Conservation (phyloP, 805 yeast genomes). For the Ogataea pilisensis region DNA sequence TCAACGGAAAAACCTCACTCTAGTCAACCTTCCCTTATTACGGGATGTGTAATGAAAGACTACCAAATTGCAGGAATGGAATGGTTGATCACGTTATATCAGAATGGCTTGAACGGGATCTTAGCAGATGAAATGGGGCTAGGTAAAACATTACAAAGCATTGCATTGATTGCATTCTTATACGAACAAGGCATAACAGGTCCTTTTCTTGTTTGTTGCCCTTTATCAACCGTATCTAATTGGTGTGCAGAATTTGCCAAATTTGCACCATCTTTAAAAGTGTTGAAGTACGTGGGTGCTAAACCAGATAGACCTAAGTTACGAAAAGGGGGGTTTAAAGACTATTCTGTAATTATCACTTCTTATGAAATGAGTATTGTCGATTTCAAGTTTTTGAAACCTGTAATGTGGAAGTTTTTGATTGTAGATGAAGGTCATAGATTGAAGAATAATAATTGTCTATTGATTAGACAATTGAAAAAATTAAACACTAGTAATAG, state of each 20-base stretch:
- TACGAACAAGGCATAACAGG: conserved; percentile 76
- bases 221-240: conserved; percentile 78
- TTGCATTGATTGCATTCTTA: conserved; percentile 69
- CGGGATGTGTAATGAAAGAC: conserved; percentile 64
- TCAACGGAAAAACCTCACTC: conserved; percentile 8
- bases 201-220: conserved; percentile 76
- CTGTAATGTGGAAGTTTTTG: conserved; percentile 69
- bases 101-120: conserved; percentile 92
- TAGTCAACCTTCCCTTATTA: conserved; percentile 50
- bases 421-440: conserved; percentile 97
- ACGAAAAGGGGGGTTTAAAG: conserved; percentile 27
- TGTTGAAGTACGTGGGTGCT: conserved; percentile 59
- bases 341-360: conserved; percentile 60
- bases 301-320: conserved; percentile 51
- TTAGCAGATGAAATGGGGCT: conserved; percentile 98
- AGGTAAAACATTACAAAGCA: conserved; percentile 90
- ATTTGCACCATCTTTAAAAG: conserved; percentile 70
- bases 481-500: conserved; percentile 65
- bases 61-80: conserved; percentile 89
- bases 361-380: conserved; percentile 77
- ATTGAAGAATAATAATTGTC: conserved; percentile 77
- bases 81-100: conserved; percentile 85
- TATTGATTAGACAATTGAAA: conserved; percentile 68
- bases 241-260: conserved; percentile 72
- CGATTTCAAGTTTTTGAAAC: conserved; percentile 55